Evolutionary conservation across 371 early-diverging fungal species (phyloP), one percentile per base, ranked within the genome.

Genomic region (Saksenaea oblongispora): DNA sequence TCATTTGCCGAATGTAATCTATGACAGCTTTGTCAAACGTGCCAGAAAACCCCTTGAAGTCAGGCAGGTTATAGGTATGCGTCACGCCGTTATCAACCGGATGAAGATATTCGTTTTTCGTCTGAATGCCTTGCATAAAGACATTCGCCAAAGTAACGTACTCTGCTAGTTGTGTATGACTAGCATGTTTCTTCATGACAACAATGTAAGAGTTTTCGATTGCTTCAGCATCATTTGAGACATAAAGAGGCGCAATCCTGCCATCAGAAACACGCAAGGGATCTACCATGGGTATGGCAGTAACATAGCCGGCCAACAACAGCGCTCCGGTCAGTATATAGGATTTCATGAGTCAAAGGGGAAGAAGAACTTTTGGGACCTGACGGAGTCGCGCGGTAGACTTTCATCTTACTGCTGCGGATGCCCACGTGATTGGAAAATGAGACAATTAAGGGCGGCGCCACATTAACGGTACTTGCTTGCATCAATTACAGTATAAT

Each of bases 141-240:
- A 64, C 60, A 27, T 72, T 71, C 15, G 73, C 71, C 80, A 78
- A 78, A 51, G 69, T 67, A 18, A 73, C 74, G 39, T 76, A 75
- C 24, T 70, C 61, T 34, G 64, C 62, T 5, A 72, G 36, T 22
- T 72, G 67, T 27, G 56, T 57, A 7, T 22, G 54, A 17, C 59
- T 61, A 24, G 83, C 67, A 34, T 88, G 70, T 54, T 84, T 74
- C 76, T 93, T 93, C 72, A 94, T 86, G 18, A 93, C 90, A 36
- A 95, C 90, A 58, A 95, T 91, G 83, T 96, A 96, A 51, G 85
- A 87, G 71, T 93, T 90, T 10, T 85, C 79, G 37, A 96, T 84
- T 59, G 80, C 63, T 67, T 90, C 89, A 34, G 89, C 82, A 61
- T 88, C 85, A 34, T 69, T 55, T 59, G 88, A 77, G 56, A 84